A percentile compares a stretch with the other conserved stretches of the same genome.
Conservation (phyloP, 2,329 filamentous ascomycete genomes). For the Westerdykella aurantiaca region DNA sequence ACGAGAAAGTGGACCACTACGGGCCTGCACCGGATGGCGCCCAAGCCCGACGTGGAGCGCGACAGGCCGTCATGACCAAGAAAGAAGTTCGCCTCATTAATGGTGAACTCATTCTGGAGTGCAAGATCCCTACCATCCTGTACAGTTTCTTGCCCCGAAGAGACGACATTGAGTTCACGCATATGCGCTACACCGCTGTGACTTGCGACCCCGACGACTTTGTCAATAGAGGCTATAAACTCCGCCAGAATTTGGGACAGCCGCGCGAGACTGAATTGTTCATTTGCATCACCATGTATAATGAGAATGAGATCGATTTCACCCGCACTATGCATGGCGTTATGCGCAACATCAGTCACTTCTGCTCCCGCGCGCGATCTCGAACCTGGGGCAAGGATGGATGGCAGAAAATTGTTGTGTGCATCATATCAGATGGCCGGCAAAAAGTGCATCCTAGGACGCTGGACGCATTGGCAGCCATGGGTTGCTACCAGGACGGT, state of each 20-base stretch:
- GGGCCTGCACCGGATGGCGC: constrained; percentile 81
- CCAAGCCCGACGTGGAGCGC: constrained; percentile 80
- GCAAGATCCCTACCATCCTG: constrained; percentile 97
- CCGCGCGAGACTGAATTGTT: constrained; percentile 89
- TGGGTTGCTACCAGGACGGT: constrained; percentile 96
- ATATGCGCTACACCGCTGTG: constrained; percentile 98
- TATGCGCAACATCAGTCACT: constrained; percentile 96
- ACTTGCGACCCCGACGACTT: constrained; percentile 97
- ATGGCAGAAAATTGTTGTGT: constrained; percentile 99
- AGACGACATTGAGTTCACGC: constrained; percentile 93
- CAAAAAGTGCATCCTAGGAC: constrained; percentile 91
- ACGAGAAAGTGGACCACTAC: constrained; percentile 69
- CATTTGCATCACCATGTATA: constrained; percentile 98
- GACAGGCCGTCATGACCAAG: constrained; percentile 79
- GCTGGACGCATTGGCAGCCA: constrained; percentile 86
- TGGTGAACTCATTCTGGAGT: constrained; percentile 93
- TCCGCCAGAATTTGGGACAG: constrained; percentile 87
- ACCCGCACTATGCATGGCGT: constrained; percentile 98
- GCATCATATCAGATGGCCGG: constrained; percentile 90
- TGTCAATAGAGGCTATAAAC: constrained; percentile 77
- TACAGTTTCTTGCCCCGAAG: constrained; percentile 93
- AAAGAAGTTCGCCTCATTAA: constrained; percentile 97
- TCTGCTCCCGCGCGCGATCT: constrained; percentile 86
- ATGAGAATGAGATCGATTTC: constrained; percentile 94
- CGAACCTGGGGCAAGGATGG: constrained; percentile 95